Base-by-base conservation (phyloP, 2,329 filamentous ascomycete genomes). In the Neonectria faginata region DNA sequence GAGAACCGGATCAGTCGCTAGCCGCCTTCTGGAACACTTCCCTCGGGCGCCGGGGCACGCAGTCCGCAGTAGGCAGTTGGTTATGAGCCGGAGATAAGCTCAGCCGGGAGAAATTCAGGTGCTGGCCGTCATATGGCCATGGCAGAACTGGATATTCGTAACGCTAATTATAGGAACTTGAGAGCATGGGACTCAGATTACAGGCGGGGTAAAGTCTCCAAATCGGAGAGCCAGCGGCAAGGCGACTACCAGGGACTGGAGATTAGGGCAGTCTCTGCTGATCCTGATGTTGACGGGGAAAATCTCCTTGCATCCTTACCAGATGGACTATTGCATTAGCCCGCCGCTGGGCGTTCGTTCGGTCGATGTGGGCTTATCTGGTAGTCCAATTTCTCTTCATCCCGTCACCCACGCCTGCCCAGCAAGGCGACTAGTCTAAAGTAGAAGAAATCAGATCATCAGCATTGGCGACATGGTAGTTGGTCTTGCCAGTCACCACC, bases 1-100 rank as follows among this genome's bases (percentile, higher is more conserved):
- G 39, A 57, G 60, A 57, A 57, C 64, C 53, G 41, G 52, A 54
- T 54, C 20, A 31, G 45, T 54, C 55, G 53, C 45, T 55, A 55
- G 60, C 55, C 54, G 50, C 55, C 60, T 68, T 68, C 66, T 66
- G 64, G 65, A 68, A 68, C 64, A 60, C 44, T 67, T 65, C 66
- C 66, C 47, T 42, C 50, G 31, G 29, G n/a, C 36, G 45, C 56
- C 44, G 25, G 41, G 39, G 39, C n/a, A 42, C 8, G n/a, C 55
- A 58, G 31, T 47, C 31, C 29, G 50, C 47, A 57, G 27, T 8
- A 22, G 44, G 33, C 44, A 57, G 59, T 41, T 57, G 44, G 42
- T 33, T 51, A 3, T 7, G 39, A 10, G 8, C n/a, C 27, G 53
- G 36, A 33, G 52, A 27, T 44, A 48, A 18, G 39, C 47, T 47